phyloP scores from a whole-genome alignment of 1,284 basidiomycete species.

The Heterobasidion annosum region DNA sequence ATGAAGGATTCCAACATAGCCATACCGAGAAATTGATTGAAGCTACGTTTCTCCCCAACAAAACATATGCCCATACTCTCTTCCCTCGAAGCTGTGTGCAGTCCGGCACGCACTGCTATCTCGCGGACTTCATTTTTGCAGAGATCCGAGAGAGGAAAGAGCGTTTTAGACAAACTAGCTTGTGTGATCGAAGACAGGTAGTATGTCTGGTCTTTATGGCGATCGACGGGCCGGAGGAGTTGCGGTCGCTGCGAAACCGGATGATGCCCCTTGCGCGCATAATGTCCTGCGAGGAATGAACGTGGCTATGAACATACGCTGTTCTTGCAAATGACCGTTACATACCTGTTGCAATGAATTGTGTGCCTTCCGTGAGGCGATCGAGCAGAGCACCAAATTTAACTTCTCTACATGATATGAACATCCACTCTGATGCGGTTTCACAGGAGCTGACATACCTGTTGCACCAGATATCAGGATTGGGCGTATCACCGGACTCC shows the following conservation, averaged over 20 bases:
- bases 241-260: constrained; percentile 35
- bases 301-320: background rate
- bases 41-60: constrained; percentile 75
- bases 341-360: constrained; percentile 77
- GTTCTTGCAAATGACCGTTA: background rate
- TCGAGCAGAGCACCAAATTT: constrained; percentile 89
- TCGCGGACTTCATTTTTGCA: constrained; percentile 70
- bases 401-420: constrained; percentile 56
- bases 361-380: constrained; percentile 32
- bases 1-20: constrained; percentile 1
- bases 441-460: constrained; percentile 29
- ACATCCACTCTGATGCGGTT: background rate
- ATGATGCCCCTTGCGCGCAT: constrained; percentile 54
- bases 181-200: constrained; percentile 81
- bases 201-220: constrained; percentile 87
- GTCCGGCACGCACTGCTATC: constrained; percentile 56
- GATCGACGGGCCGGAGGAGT: constrained; percentile 60
- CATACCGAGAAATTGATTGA: constrained; percentile 69
- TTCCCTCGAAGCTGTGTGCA: constrained; percentile 73
- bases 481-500: constrained; percentile 78
- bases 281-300: constrained; percentile 57
- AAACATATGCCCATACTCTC: constrained; percentile 99
- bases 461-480: constrained; percentile 94
- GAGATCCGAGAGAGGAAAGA: constrained; percentile 73
- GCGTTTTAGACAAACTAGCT: constrained; percentile 48